A percentile compares a stretch with the other conserved stretches of the same genome.
Evolutionary conservation across 169 alveolate genomes (phyloP).

Genomic region (Plasmodium yoelii): DNA sequence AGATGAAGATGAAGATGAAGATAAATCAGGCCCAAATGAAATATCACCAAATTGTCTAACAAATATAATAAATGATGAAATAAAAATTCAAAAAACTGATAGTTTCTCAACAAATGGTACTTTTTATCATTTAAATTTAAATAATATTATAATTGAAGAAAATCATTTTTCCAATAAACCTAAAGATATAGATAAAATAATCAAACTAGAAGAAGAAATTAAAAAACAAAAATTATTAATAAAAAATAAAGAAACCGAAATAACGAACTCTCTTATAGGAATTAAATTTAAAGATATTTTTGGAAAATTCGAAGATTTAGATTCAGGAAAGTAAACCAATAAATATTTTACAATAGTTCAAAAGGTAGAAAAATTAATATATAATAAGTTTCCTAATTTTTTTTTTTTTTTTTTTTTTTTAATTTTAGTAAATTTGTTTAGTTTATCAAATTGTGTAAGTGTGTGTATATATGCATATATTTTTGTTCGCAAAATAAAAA

Average conservation of each 20-base stretch:
- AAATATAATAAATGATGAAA: too few relatives aligned
- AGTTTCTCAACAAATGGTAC: background rate
- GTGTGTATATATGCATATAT: too few relatives aligned
- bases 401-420: too few relatives aligned
- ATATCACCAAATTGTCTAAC: background rate
- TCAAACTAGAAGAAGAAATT: slow-evolving; percentile 55
- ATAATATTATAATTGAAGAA: background rate
- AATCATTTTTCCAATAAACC: background rate
- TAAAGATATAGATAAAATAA: slow-evolving; percentile 35
- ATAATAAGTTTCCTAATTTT: too few relatives aligned
- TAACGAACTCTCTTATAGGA: slow-evolving; percentile 59
- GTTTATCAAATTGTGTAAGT: too few relatives aligned
- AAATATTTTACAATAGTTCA: background rate
- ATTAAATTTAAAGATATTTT: slow-evolving; percentile 60
- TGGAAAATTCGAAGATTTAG: slow-evolving; percentile 56
- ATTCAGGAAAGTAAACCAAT: background rate
- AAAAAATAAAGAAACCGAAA: slow-evolving; percentile 50
- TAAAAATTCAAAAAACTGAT: too few relatives aligned
- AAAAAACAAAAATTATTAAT: slow-evolving; percentile 54
- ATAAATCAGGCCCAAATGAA: background rate
- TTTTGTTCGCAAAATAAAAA: too few relatives aligned
- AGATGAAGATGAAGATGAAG: background rate
- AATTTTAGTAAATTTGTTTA: too few relatives aligned
- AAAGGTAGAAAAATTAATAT: background rate
- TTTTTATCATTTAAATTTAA: background rate